Conservation (phyloP, 805 yeast species). For the Lipomyces japonicus region DNA sequence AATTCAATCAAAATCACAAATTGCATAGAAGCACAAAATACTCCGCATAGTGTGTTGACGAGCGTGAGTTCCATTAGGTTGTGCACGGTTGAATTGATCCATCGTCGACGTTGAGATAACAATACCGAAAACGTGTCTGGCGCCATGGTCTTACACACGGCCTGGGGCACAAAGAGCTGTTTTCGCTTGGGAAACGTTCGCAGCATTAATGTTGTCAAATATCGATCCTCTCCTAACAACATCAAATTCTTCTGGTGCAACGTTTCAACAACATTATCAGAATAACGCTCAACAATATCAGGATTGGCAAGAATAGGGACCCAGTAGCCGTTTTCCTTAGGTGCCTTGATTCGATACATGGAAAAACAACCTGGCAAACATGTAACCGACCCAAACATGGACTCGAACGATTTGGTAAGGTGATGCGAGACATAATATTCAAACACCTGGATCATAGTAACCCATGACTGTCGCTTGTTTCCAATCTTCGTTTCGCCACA, state of each 20-base stretch:
- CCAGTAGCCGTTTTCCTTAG: conserved; percentile 77
- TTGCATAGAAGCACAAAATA: conserved; percentile 94
- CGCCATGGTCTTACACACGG: conserved; percentile 86
- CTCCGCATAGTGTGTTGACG: conserved; percentile 88
- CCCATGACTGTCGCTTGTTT: conserved; percentile 81
- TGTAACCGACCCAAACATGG: conserved; percentile 89
- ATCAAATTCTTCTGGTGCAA: conserved; percentile 83
- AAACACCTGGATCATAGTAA: conserved; percentile 88
- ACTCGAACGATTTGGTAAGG: conserved; percentile 89
- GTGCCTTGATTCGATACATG: conserved; percentile 87
- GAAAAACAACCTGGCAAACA: conserved; percentile 96
- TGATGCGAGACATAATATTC: conserved; percentile 94
- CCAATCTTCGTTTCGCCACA: conserved; percentile 95
- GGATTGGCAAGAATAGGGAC: conserved; percentile 92
- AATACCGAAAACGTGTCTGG: conserved; percentile 76
- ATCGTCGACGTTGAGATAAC: conserved; percentile 89
- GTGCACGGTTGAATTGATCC: conserved; percentile 96
- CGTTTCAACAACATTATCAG: conserved; percentile 79
- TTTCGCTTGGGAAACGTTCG: conserved; percentile 84
- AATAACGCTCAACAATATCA: conserved; percentile 86
- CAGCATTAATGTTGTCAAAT: conserved; percentile 78
- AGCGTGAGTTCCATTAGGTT: conserved; percentile 83
- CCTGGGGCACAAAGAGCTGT: conserved; percentile 83
- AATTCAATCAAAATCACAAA: conserved; percentile 80
- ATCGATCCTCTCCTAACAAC: conserved; percentile 88